Evolutionary conservation across 2,329 filamentous ascomycete species (phyloP).

Genomic region (Endocalyx cinctus): DNA sequence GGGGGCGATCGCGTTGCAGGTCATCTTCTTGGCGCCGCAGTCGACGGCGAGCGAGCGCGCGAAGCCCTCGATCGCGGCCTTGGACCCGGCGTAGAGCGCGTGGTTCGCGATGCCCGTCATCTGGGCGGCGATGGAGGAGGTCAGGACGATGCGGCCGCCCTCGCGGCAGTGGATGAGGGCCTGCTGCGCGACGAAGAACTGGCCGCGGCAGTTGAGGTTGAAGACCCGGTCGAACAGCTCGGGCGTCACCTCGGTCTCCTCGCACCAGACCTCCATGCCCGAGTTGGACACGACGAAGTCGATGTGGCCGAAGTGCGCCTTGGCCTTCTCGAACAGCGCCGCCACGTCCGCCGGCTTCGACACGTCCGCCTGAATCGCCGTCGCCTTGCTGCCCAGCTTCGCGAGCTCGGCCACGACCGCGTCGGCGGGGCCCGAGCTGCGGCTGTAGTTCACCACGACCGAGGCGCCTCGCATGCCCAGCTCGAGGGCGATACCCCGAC

Average conservation of each 20-base stretch:
- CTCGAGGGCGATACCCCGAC: conserved; percentile 61
- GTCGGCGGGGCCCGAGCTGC: conserved; percentile 51
- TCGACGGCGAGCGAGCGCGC: conserved; percentile 68
- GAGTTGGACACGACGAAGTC: conserved; percentile 72
- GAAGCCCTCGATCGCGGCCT: conserved; percentile 70
- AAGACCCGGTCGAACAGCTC: conserved; percentile 70
- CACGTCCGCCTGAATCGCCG: conserved; percentile 62
- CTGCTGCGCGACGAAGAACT: conserved; percentile 76
- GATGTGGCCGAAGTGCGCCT: conserved; percentile 62
- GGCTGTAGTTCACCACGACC: conserved; percentile 64
- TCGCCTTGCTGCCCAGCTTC: conserved; percentile 50
- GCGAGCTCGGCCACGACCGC: conserved; percentile 51
- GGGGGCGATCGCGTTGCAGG: conserved; percentile 68
- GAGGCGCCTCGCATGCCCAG: conserved; percentile 61
- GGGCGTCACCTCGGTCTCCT: conserved; percentile 63
- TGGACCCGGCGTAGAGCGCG: conserved; percentile 66
- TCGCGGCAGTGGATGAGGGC: conserved; percentile 66
- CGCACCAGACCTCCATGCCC: conserved; percentile 67
- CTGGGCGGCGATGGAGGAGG: conserved; percentile 64
- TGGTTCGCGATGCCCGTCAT: conserved; percentile 65
- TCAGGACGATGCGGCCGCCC: conserved; percentile 68
- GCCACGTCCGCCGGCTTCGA: conserved; percentile 55
- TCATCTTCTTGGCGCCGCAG: conserved; percentile 63
- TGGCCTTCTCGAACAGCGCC: conserved; percentile 60
- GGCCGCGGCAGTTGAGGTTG: conserved; percentile 64